A percentile compares a stretch with the other conserved stretches of the same genome.
phyloP scores from a whole-genome alignment of 1,284 basidiomycete genomes.

The Taiwanofungus camphoratus region DNA sequence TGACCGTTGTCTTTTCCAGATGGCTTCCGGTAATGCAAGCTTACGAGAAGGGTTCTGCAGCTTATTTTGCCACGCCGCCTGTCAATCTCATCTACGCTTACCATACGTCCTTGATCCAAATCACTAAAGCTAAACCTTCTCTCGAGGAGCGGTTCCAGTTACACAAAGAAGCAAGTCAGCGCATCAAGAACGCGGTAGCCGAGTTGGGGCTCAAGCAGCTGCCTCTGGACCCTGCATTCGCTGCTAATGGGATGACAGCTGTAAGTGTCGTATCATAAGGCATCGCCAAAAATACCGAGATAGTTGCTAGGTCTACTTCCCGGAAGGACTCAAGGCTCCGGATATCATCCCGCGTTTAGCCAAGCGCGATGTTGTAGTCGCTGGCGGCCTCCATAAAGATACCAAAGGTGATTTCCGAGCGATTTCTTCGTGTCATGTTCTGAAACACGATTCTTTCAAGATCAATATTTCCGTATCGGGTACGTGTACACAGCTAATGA shows the following conservation, averaged over 20 bases:
- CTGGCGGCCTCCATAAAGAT: constrained; percentile 84
- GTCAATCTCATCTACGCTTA: constrained; percentile 94
- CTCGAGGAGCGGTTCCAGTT: constrained; percentile 78
- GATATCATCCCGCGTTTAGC: constrained; percentile 73
- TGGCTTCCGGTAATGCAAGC: constrained; percentile 94
- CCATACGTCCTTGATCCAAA: constrained; percentile 72
- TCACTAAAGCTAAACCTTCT: constrained; percentile 54
- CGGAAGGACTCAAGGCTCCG: constrained; percentile 65
- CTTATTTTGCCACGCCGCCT: constrained; percentile 94
- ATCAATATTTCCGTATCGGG: constrained; percentile 81
- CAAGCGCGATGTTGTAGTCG: constrained; percentile 74
- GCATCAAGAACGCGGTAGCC: constrained; percentile 68
- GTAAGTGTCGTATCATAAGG: constrained; percentile 43
- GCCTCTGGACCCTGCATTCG: constrained; percentile 51
- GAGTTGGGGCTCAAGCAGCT: constrained; percentile 75
- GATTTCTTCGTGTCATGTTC: constrained; percentile 7
- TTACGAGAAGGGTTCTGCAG: constrained; percentile 70
- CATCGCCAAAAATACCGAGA: not conserved
- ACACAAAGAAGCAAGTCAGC: constrained; percentile 71
- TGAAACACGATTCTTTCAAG: constrained; percentile 31
- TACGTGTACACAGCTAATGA: constrained; percentile 22
- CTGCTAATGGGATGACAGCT: constrained; percentile 95
- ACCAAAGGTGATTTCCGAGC: constrained; percentile 78
- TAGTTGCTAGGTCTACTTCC: constrained; percentile 60
- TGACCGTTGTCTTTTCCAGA: constrained; percentile 29